Evolutionary conservation across 768 basidiomycete genomes (phyloP).

Genomic region (Polyporus arcularius): DNA sequence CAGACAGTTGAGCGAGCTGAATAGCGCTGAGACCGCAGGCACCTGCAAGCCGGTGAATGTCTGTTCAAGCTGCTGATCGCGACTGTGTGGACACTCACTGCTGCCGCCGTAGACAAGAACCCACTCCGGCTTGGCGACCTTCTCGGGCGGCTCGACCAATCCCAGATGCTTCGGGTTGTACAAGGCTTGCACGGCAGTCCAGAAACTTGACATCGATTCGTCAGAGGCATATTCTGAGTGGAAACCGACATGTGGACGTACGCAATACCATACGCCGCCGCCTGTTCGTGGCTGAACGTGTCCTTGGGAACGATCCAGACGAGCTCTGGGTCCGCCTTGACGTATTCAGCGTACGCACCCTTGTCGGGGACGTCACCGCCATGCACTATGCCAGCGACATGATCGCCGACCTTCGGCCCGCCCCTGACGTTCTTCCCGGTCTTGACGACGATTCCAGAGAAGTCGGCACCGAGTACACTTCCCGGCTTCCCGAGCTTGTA

Average conservation of each 20-base stretch:
- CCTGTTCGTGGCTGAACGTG: constrained; percentile 23
- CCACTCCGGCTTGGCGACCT: constrained; percentile 22
- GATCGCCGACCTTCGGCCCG: constrained; percentile 23
- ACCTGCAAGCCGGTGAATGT: constrained; percentile 21
- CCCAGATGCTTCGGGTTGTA: constrained; percentile 25
- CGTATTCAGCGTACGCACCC: constrained; percentile 33
- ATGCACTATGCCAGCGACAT: constrained; percentile 29
- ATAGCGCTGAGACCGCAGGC: constrained; percentile 37
- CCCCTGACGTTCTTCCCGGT: constrained; percentile 15
- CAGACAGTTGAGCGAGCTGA: constrained; percentile 33
- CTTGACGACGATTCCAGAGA: constrained; percentile 8
- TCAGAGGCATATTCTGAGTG: not conserved
- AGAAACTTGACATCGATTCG: constrained; percentile 9
- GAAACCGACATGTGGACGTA: not conserved
- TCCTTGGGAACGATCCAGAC: constrained; percentile 24
- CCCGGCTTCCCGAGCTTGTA: constrained; percentile 1
- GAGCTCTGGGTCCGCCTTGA: constrained; percentile 24
- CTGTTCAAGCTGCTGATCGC: no score
- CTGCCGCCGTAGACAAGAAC: constrained; percentile 30
- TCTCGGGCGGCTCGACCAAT: constrained; percentile 23
- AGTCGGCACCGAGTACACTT: constrained; percentile 10
- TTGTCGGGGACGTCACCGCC: constrained; percentile 24
- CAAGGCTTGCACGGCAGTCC: constrained; percentile 26
- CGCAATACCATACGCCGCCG: constrained; percentile 17
- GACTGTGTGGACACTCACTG: constrained; percentile 13